phyloP scores from a whole-genome alignment of 2,329 filamentous ascomycete species.

The Rhexocercosporidium sp. region DNA sequence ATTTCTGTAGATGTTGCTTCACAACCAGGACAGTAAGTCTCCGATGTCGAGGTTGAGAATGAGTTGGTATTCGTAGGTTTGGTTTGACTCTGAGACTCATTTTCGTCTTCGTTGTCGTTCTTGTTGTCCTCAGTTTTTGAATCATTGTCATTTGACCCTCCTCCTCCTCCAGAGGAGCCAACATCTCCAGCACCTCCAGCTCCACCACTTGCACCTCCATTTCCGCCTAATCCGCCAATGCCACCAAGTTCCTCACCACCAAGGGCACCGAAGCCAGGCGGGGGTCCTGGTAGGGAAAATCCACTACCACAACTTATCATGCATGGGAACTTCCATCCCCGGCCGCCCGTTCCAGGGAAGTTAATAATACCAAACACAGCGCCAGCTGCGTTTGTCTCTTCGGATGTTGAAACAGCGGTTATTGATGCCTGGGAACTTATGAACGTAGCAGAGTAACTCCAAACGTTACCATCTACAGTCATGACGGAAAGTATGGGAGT shows the following conservation, averaged over 20 bases:
- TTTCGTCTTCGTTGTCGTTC: neutral
- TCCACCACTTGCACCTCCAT: neutral
- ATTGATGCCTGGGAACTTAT: neutral
- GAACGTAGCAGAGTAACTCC: neutral
- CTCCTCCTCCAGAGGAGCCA: too few species aligned
- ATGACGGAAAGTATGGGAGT: neutral
- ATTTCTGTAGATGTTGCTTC: neutral
- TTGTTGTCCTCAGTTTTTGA: neutral
- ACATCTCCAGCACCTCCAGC: neutral
- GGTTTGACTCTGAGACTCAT: neutral
- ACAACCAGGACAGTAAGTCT: neutral
- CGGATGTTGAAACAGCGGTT: neutral
- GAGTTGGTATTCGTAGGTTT: neutral
- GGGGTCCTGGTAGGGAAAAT: neutral
- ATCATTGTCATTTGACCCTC: neutral
- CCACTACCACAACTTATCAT: neutral
- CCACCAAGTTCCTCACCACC: neutral
- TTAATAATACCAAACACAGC: neutral
- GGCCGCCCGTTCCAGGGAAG: neutral
- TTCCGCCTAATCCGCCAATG: too few species aligned
- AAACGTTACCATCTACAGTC: neutral
- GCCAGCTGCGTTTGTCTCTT: neutral
- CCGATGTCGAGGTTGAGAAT: neutral
- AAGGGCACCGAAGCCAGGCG: neutral
- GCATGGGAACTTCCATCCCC: neutral